These are phyloP conservation scores for Pestalotiopsis sp. DNA, from an alignment of 2,329 filamentous ascomycete genomes.

Conservation along the genomic window DNA sequence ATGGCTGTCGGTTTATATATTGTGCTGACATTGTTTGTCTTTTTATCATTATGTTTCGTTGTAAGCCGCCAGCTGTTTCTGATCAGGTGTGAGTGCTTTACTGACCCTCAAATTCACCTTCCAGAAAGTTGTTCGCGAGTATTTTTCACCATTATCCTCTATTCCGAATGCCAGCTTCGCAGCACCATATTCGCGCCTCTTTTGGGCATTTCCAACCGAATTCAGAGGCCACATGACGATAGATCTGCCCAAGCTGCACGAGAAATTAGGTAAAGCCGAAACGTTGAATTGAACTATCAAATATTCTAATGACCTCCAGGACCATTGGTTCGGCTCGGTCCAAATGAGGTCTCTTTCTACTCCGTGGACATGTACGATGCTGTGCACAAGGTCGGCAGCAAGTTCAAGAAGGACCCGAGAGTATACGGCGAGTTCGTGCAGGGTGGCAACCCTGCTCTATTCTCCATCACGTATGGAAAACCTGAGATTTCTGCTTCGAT, in stretches of 20 bases:
- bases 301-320: not conserved
- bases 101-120: not conserved
- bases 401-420: slow-evolving; percentile 7
- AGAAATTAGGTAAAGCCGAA: not conserved
- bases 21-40: not conserved
- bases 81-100: not conserved
- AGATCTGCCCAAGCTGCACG: not conserved
- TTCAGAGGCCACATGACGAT: not conserved
- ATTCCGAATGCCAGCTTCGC: not conserved
- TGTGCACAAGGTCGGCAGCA: slow-evolving; percentile 6
- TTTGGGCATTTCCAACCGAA: slow-evolving; percentile 1
- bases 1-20: not conserved
- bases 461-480: not conserved
- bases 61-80: not conserved
- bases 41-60: not conserved
- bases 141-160: not conserved
- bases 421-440: slow-evolving; percentile 6
- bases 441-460: slow-evolving; percentile 3
- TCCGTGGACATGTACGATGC: slow-evolving; percentile 3
- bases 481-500: no score
- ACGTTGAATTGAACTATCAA: not conserved
- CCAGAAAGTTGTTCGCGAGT: not conserved
- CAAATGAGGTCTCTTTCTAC: slow-evolving; percentile 40
- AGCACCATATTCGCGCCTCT: not conserved
- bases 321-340: slow-evolving; percentile 37